phyloP scores from a whole-genome alignment of 176 grass and related monocot genomes.

The Secale cereale region DNA sequence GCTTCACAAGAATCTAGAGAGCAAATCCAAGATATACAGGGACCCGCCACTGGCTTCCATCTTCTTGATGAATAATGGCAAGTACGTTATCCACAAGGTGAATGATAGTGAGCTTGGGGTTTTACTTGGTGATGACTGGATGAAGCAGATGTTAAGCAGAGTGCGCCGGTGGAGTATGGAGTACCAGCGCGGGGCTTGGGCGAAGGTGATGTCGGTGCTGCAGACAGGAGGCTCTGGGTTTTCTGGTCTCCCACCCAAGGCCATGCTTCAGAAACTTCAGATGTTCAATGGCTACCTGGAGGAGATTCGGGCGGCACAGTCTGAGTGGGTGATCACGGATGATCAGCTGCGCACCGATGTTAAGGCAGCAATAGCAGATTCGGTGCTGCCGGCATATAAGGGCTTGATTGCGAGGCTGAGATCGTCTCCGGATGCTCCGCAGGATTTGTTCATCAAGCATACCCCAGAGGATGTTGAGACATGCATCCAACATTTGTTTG shows the following conservation, averaged over 20 bases:
- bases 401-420: slow-evolving; percentile 55
- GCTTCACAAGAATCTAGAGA: slow-evolving; percentile 83
- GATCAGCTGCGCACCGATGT: slow-evolving; percentile 65
- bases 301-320: slow-evolving; percentile 59
- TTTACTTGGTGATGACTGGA: slow-evolving; percentile 92
- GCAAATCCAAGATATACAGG: slow-evolving; percentile 85
- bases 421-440: slow-evolving; percentile 44
- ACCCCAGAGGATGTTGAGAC: slow-evolving; percentile 68
- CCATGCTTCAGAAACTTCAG: slow-evolving; percentile 67
- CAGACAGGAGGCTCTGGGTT: slow-evolving; percentile 59
- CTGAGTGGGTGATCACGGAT: slow-evolving; percentile 67
- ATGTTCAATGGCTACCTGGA: slow-evolving; percentile 84
- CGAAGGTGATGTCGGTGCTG: slow-evolving; percentile 71
- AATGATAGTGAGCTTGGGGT: slow-evolving; percentile 79
- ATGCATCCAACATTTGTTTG: slow-evolving; percentile 71
- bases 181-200: slow-evolving; percentile 77
- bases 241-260: slow-evolving; percentile 31
- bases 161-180: slow-evolving; percentile 82
- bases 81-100: slow-evolving; percentile 92
- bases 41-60: slow-evolving; percentile 74
- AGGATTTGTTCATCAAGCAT: slow-evolving; percentile 71
- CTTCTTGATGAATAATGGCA: slow-evolving; percentile 90
- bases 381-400: slow-evolving; percentile 60
- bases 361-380: slow-evolving; percentile 40
- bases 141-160: slow-evolving; percentile 69